Percentiles rank a stretch among this genome's conserved stretches.
Evolutionary conservation across 1,284 basidiomycete genomes (phyloP).

Genomic region (Phylloboletellus chloephorus): DNA sequence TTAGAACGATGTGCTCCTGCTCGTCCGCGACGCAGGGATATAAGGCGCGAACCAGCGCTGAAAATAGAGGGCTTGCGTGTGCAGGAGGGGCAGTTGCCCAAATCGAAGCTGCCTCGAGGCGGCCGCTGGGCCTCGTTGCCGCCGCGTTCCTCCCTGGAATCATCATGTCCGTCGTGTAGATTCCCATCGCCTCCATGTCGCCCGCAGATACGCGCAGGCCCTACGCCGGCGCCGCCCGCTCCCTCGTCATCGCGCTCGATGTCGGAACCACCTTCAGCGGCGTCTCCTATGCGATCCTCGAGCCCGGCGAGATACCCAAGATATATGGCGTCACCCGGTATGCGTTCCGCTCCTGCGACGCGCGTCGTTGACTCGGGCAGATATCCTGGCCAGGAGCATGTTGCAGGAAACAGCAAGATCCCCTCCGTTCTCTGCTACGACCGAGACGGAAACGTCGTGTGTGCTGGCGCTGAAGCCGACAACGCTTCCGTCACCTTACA

Average conservation of each 20-base stretch:
- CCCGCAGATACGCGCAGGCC: conserved; percentile 61
- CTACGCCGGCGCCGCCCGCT: conserved; percentile 54
- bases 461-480: conserved; percentile 71
- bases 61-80: conserved; percentile 22
- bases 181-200: neutral
- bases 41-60: conserved; percentile 9
- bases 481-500: conserved; percentile 48
- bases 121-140: conserved; percentile 14
- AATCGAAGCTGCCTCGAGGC: conserved; percentile 19
- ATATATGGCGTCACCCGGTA: conserved; percentile 70
- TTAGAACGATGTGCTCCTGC: conserved; percentile 12
- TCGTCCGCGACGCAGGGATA: conserved; percentile 17
- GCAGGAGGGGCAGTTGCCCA: too few relatives aligned
- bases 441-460: conserved; percentile 53
- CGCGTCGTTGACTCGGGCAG: conserved; percentile 33
- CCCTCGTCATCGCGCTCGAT: conserved; percentile 69
- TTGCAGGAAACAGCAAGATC: conserved; percentile 78
- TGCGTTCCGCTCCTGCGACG: conserved; percentile 7
- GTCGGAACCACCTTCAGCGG: conserved; percentile 74
- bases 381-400: conserved; percentile 77
- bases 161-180: too few relatives aligned
- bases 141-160: too few relatives aligned
- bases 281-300: conserved; percentile 70
- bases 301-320: conserved; percentile 67
- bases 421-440: conserved; percentile 73